These are phyloP conservation scores for Penicillium crustosum DNA, from an alignment of 2,329 filamentous ascomycete genomes.

Conservation along the genomic window DNA sequence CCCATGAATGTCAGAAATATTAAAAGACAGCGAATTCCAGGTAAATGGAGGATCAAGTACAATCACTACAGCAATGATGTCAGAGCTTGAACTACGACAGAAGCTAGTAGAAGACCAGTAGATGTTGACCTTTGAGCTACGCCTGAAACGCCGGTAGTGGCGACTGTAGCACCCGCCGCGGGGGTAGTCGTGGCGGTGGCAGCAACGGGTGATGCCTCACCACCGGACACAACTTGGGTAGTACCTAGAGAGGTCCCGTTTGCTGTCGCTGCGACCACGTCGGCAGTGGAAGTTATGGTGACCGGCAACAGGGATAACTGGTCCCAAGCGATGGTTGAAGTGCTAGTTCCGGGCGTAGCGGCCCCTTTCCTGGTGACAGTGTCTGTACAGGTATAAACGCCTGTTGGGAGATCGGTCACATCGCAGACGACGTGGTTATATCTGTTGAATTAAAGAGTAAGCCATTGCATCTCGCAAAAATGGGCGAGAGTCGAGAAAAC, in stretches of 20 bases:
- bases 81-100: background rate
- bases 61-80: background rate
- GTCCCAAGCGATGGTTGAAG: slow-evolving; percentile 5
- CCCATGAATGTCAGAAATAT: background rate
- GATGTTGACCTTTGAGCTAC: background rate
- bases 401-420: slow-evolving; percentile 18
- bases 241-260: background rate
- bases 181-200: background rate
- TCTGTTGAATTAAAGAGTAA: slow-evolving; percentile 4
- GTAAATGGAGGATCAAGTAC: background rate
- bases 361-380: slow-evolving; percentile 14
- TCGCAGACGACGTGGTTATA: slow-evolving; percentile 18
- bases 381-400: slow-evolving; percentile 22
- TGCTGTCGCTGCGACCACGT: slow-evolving; percentile 4
- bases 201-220: background rate
- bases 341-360: slow-evolving; percentile 17
- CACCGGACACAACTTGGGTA: background rate
- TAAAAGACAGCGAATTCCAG: background rate
- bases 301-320: slow-evolving; percentile 20
- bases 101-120: background rate
- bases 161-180: background rate
- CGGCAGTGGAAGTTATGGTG: slow-evolving; percentile 21
- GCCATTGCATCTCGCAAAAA: fast-evolving
- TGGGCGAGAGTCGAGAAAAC: background rate
- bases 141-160: background rate